These are phyloP conservation scores for Talaromyces funiculosus DNA, from an alignment of 2,329 filamentous ascomycete species.

Conservation along the genomic window DNA sequence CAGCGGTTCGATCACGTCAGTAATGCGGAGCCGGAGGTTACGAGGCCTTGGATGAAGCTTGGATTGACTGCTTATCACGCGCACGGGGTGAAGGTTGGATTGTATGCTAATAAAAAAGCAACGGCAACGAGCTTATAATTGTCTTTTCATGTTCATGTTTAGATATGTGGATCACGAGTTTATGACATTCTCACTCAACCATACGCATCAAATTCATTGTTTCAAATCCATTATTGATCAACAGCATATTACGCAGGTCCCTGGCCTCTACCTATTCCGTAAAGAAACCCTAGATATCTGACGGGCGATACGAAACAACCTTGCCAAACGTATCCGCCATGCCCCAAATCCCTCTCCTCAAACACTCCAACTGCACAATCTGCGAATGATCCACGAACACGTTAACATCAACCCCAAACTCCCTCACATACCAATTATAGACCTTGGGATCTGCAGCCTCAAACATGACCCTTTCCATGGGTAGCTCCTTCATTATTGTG, in stretches of 20 bases:
- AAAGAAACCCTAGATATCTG: too few species aligned
- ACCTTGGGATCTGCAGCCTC: constrained; percentile 53
- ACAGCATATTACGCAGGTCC: too few species aligned
- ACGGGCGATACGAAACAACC: constrained; percentile 39
- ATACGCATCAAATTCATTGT: neutral
- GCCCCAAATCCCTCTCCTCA: constrained; percentile 51
- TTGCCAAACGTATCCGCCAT: constrained; percentile 53
- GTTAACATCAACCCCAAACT: constrained; percentile 54
- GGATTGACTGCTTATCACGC: constrained; percentile 8
- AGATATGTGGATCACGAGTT: too few species aligned
- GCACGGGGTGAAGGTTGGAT: constrained; percentile 1
- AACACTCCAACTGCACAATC: constrained; percentile 51
- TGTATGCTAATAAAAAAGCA: neutral
- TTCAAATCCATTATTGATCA: too few species aligned
- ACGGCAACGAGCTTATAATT: neutral
- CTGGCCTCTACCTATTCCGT: too few species aligned
- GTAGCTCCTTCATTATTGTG: constrained; percentile 47
- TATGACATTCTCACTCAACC: neutral
- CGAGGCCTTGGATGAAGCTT: neutral
- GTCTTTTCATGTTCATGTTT: too few species aligned
- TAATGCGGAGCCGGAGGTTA: constrained; percentile 11
- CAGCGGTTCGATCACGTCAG: neutral
- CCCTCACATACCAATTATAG: constrained; percentile 53
- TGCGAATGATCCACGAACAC: constrained; percentile 55
- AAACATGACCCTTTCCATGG: constrained; percentile 52